A percentile compares a stretch with the other conserved stretches of the same genome.
phyloP scores from a whole-genome alignment of 2,329 filamentous ascomycete genomes.

The Elsinoe arachidis region DNA sequence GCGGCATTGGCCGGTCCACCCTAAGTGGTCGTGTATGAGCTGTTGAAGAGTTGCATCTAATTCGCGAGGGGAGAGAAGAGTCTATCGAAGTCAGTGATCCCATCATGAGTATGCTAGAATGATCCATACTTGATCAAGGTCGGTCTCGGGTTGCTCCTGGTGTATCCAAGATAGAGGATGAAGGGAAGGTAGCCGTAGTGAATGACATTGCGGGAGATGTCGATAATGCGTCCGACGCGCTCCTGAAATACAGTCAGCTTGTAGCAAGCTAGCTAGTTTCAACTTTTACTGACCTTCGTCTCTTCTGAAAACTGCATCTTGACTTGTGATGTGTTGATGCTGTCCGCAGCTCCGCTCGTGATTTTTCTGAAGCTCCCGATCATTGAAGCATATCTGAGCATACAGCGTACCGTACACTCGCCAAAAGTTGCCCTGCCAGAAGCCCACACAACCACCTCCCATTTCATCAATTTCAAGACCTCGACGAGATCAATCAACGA shows the following conservation, averaged over 20 bases:
- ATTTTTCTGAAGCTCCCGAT: background rate
- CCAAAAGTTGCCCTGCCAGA: background rate
- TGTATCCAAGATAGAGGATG: conserved; percentile 96
- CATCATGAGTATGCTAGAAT: background rate
- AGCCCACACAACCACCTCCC: background rate
- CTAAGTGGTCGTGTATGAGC: too few species aligned
- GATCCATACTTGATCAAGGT: conserved; percentile 57
- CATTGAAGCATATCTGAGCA: background rate
- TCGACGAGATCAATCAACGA: background rate
- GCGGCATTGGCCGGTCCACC: too few species aligned
- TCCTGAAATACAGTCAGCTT: conserved; percentile 52
- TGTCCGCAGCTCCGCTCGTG: background rate
- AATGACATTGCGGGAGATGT: conserved; percentile 83
- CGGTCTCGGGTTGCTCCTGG: conserved; percentile 84
- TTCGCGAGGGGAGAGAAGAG: conserved; percentile 20
- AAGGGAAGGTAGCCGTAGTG: conserved; percentile 97
- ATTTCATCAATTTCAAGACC: background rate
- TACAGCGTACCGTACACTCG: background rate
- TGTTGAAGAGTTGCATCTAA: background rate
- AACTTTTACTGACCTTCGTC: conserved; percentile 61
- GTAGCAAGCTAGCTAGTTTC: background rate
- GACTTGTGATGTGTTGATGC: conserved; percentile 9
- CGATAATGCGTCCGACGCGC: conserved; percentile 94
- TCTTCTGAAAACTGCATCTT: conserved; percentile 78
- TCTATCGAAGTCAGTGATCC: conserved; percentile 9